Conservation (phyloP, 1,139 yeast species). For the Suhomyces maxii region DNA sequence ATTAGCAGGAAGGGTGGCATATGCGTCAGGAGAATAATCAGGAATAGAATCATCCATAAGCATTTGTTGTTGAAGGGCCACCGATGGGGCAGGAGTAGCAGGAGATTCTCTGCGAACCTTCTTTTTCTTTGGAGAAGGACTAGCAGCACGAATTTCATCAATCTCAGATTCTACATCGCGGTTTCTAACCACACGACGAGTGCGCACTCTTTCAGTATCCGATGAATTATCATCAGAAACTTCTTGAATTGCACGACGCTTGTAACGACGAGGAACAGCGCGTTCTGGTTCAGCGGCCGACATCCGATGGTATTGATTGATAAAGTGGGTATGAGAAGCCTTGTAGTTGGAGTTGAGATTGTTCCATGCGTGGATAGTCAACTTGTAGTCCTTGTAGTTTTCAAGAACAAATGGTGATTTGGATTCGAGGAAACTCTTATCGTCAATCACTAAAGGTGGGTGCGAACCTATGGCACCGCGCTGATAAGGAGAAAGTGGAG, state of each 20-base stretch:
- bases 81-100: constrained; percentile 24
- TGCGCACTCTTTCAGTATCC: constrained; percentile 51
- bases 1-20: constrained; percentile 61
- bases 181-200: constrained; percentile 51
- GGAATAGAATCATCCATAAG: constrained; percentile 57
- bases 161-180: constrained; percentile 13
- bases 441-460: constrained; percentile 13
- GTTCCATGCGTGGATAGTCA: constrained; percentile 55
- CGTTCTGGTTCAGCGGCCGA: constrained; percentile 13
- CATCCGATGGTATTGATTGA: constrained; percentile 46
- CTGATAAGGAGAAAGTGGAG: constrained; percentile 66
- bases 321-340: constrained; percentile 47
- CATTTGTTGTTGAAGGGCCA: constrained; percentile 45
- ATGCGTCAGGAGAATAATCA: constrained; percentile 76
- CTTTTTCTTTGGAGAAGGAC: constrained; percentile 36
- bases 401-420: constrained; percentile 45
- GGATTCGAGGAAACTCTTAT: constrained; percentile 21
- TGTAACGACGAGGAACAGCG: constrained; percentile 13
- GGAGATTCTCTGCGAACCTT: constrained; percentile 28
- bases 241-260: constrained; percentile 15
- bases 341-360: constrained; percentile 45
- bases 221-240: constrained; percentile 34
- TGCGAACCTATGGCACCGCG: constrained; percentile 22
- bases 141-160: constrained; percentile 15
- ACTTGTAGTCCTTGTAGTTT: constrained; percentile 44